Evolutionary conservation across 2,329 filamentous ascomycete genomes (phyloP).

Genomic region (Colletotrichum sidae): DNA sequence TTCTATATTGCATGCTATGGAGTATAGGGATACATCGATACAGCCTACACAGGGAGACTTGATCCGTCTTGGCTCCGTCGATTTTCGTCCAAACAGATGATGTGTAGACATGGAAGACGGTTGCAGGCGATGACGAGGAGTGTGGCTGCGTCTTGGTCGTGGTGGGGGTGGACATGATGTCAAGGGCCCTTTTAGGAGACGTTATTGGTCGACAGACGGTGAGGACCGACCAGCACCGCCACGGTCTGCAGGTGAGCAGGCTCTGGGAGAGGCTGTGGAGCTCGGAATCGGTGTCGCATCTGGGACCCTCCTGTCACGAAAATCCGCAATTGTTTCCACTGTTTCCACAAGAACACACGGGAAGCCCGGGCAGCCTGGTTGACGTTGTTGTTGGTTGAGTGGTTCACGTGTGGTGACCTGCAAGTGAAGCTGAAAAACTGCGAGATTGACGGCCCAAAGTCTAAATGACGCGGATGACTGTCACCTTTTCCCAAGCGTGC

Average conservation of each 20-base stretch:
- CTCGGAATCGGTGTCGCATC: conserved; percentile 18
- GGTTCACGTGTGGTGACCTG: conserved; percentile 13
- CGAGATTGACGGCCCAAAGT: not conserved
- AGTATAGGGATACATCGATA: too few species aligned
- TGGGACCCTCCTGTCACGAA: conserved; percentile 4
- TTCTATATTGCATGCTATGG: not conserved
- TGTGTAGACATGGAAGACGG: conserved; percentile 33
- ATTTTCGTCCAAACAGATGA: too few species aligned
- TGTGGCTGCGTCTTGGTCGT: not conserved
- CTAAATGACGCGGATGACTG: too few species aligned
- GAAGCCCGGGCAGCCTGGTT: not conserved
- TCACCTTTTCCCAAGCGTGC: too few species aligned
- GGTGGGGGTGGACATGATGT: conserved; percentile 31
- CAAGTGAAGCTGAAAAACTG: not conserved
- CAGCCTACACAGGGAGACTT: too few species aligned
- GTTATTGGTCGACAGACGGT: conserved; percentile 11
- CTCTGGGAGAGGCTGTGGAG: conserved; percentile 23
- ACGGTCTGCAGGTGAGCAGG: conserved; percentile 19
- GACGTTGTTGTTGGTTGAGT: conserved; percentile 11
- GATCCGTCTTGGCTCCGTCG: conserved; percentile 2
- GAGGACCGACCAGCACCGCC: conserved; percentile 2
- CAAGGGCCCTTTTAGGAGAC: conserved; percentile 20
- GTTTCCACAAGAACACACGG: conserved; percentile 2
- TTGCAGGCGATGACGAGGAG: conserved; percentile 34
- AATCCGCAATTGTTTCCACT: not conserved